Percentiles rank a stretch among this genome's conserved stretches.
Conservation (phyloP, 169 alveolate species). For the Eimeria tenella region DNA sequence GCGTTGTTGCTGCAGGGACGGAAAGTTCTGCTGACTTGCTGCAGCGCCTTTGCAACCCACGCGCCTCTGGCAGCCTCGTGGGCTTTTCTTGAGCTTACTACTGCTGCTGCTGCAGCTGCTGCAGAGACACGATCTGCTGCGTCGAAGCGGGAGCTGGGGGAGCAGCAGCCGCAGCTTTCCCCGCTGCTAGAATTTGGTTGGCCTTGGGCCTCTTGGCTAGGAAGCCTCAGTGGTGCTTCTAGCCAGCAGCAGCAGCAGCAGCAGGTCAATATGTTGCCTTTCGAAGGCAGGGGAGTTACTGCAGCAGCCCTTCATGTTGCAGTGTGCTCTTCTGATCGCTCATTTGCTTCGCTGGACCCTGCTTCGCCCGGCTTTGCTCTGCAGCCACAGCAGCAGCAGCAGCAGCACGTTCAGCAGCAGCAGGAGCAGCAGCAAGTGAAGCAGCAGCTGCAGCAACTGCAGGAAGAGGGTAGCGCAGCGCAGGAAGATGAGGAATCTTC, state of each 20-base stretch:
- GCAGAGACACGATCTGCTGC: neutral
- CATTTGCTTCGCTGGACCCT: slow-evolving; percentile 2
- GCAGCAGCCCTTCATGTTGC: slow-evolving; percentile 29
- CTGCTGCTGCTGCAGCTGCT: slow-evolving; percentile 41
- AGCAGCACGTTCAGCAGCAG: slow-evolving; percentile 35
- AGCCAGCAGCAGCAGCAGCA: slow-evolving; percentile 35
- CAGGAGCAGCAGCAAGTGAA: slow-evolving; percentile 3
- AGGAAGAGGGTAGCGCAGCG: neutral
- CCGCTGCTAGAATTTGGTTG: slow-evolving; percentile 34
- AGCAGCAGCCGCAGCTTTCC: neutral
- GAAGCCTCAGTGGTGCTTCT: neutral
- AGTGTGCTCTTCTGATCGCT: slow-evolving; percentile 12
- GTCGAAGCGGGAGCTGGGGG: neutral
- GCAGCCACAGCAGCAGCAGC: slow-evolving; percentile 24
- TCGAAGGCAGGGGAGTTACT: slow-evolving; percentile 43
- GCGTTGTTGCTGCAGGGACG: slow-evolving; percentile 57
- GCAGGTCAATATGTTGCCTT: neutral
- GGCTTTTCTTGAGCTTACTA: slow-evolving; percentile 54
- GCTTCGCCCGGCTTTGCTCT: neutral
- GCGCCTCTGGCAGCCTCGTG: slow-evolving; percentile 46
- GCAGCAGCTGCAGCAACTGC: slow-evolving; percentile 35
- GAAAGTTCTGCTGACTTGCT: slow-evolving; percentile 59
- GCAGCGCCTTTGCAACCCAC: slow-evolving; percentile 44
- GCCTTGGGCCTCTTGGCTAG: slow-evolving; percentile 36
- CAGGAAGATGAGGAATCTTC: neutral